Evolutionary conservation across 805 yeast species (phyloP), one percentile per base, ranked within the genome.

Genomic region (Kodamaea kakaduensis): DNA sequence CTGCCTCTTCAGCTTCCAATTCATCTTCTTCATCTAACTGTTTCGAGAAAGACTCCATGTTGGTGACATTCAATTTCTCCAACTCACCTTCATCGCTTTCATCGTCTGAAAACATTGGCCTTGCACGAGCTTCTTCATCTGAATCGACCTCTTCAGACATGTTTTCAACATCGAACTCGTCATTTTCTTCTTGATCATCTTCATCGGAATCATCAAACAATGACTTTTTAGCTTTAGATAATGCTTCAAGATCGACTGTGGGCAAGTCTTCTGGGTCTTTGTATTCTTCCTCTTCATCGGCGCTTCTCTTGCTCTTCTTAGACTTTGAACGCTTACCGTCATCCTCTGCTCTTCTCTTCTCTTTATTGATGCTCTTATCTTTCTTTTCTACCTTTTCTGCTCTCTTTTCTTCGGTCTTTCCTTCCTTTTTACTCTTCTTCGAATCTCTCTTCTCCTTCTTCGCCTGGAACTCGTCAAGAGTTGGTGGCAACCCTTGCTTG

Each of bases 401-500:
- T 8, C 39, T 34, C 36, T 40, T 46, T 23, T 23, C 25, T 23
- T 23, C 12, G 25, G 25, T 6, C 12, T 23, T 7, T 23, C 25
- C 12, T 34, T 47, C 45, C 21, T 34, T 38, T 26, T 35, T 32
- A 8, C 9, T 7, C 21, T 24, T 26, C 38, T 35, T 35, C 34
- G 23, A 25, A 34, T 54, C 44, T 29, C 39, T 42, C 41, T 46
- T 42, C 41, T 54, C 50, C 54, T 55, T 58, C 40, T 54, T 59
- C 22, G 45, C 44, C 46, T 77, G 77, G 58, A 89, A 81, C 52
- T 90, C 96, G 29, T 90, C 97, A 43, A 81, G 68, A 5, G 88
- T 57, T 22, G 96, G 96, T 48, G 97, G 97, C 40, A 75, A 84
- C 30, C 87, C 93, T 67, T 90, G 97, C 71, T 86, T 90, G 52